A percentile compares a stretch with the other conserved stretches of the same genome.
These are phyloP conservation scores for Amphirosellinia nigrospora DNA, from an alignment of 495 filamentous ascomycete genomes.

Conservation along the genomic window DNA sequence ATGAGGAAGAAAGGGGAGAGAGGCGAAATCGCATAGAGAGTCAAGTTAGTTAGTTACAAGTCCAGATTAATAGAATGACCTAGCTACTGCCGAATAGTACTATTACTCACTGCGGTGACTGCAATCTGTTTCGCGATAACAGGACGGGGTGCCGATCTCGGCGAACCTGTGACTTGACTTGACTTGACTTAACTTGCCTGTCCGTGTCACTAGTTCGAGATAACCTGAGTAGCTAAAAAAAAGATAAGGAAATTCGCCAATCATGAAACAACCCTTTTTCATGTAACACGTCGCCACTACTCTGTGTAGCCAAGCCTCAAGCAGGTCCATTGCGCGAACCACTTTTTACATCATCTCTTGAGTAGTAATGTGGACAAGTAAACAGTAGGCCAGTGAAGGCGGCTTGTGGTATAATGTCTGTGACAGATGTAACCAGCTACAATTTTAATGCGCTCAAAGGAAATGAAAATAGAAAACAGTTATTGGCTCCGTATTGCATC, in stretches of 20 bases:
- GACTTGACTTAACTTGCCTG: too few relatives aligned
- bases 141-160: constrained; percentile 27
- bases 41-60: too few relatives aligned
- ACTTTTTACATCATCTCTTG: constrained; percentile 3
- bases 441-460: too few relatives aligned
- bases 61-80: not conserved
- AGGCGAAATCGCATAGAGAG: not conserved
- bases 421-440: not conserved
- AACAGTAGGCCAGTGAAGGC: not conserved
- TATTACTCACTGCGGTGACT: constrained; percentile 21
- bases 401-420: not conserved
- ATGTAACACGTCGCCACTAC: not conserved
- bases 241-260: constrained; percentile 8
- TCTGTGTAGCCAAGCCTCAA: not conserved
- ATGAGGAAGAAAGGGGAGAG: not conserved
- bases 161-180: constrained; percentile 21
- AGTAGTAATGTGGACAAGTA: not conserved
- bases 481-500: not conserved
- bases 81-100: not conserved
- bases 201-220: not conserved
- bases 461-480: too few relatives aligned
- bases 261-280: too few relatives aligned
- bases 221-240: not conserved
- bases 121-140: constrained; percentile 20
- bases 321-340: not conserved